phyloP scores from a whole-genome alignment of 768 basidiomycete genomes.

The Austroboletus festivus region DNA sequence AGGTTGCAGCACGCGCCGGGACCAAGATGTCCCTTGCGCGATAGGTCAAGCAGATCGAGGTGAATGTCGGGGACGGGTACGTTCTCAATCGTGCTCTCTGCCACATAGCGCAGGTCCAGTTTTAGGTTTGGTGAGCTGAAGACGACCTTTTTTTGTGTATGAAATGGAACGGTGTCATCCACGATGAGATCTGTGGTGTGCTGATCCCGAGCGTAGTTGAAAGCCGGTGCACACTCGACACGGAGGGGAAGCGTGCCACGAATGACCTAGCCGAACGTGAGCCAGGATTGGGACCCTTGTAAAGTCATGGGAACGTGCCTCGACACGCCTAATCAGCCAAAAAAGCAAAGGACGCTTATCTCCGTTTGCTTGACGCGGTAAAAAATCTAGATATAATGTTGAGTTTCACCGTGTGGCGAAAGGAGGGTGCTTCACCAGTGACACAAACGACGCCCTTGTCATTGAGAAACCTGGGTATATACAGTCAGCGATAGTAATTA shows the following conservation, averaged over 20 bases:
- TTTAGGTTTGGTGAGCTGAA: conserved; percentile 57
- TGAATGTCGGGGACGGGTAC: conserved; percentile 50
- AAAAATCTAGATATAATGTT: conserved; percentile 57
- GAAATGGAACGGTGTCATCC: conserved; percentile 42
- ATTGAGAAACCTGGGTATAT: conserved; percentile 61
- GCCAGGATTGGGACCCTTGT: background rate
- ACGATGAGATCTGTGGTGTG: conserved; percentile 63
- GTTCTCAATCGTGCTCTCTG: conserved; percentile 53
- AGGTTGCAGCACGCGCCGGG: conserved; percentile 57
- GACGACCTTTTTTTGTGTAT: conserved; percentile 52
- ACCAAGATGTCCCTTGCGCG: conserved; percentile 73
- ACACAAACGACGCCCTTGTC: conserved; percentile 84
- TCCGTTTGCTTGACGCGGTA: conserved; percentile 56
- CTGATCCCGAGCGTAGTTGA: conserved; percentile 83
- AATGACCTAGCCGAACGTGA: conserved; percentile 49
- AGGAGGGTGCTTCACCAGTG: conserved; percentile 49
- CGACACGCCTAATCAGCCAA: conserved; percentile 83
- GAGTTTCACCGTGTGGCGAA: background rate
- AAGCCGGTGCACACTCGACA: conserved; percentile 93
- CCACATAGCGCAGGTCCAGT: conserved; percentile 77
- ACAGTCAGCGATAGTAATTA: background rate
- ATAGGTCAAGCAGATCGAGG: conserved; percentile 62
- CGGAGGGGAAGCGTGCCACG: conserved; percentile 77
- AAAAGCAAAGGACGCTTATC: conserved; percentile 64
- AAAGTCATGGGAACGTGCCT: conserved; percentile 37